Conservation (phyloP, 768 basidiomycete genomes). For the Amanita thiersii region DNA sequence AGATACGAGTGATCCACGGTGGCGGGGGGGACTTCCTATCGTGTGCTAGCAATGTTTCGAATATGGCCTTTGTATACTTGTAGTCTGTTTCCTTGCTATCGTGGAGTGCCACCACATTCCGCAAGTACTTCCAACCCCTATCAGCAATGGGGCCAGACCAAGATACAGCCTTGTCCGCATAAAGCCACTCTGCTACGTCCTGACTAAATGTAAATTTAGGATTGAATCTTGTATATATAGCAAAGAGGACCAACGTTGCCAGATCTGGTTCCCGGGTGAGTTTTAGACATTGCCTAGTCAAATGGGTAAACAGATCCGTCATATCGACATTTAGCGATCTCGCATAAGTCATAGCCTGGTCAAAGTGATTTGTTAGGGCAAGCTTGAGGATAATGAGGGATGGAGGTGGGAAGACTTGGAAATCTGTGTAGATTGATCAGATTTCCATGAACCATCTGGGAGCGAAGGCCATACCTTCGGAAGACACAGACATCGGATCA, state of each 20-base stretch:
- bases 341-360: conserved; percentile 71
- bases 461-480: conserved; percentile 46
- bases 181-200: conserved; percentile 74
- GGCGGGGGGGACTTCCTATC: conserved; percentile 62
- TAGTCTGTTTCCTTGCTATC: conserved; percentile 66
- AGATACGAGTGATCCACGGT: conserved; percentile 71
- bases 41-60: conserved; percentile 68
- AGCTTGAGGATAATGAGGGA: conserved; percentile 68
- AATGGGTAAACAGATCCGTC: conserved; percentile 72
- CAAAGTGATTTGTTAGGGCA: conserved; percentile 72
- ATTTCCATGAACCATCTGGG: conserved; percentile 12
- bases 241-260: conserved; percentile 38
- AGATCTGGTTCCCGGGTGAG: conserved; percentile 57
- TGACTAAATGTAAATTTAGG: conserved; percentile 37
- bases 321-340: conserved; percentile 76
- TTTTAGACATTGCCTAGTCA: conserved; percentile 74
- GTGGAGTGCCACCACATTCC: conserved; percentile 68
- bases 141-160: conserved; percentile 80
- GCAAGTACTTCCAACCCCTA: conserved; percentile 84
- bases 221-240: conserved; percentile 9
- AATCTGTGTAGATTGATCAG: conserved; percentile 6
- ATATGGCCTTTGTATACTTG: conserved; percentile 65
- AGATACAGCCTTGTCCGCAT: conserved; percentile 69
- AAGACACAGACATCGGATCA: conserved; percentile 52
- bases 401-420: conserved; percentile 49